phyloP scores from a whole-genome alignment of 352 stramenopile genomes.

The Pythium dissimile region DNA sequence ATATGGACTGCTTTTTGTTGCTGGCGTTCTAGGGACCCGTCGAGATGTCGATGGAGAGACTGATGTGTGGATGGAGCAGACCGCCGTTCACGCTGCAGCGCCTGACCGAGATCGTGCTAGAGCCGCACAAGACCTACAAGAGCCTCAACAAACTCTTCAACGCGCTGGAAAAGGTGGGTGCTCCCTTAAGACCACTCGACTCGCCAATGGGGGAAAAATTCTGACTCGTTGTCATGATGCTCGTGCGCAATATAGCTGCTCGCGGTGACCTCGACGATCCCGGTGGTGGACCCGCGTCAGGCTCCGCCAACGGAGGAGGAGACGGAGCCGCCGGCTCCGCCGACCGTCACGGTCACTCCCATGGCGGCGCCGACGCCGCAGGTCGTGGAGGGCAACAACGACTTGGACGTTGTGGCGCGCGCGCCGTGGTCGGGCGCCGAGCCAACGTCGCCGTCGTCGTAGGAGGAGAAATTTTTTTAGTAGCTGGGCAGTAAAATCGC shows the following conservation, averaged over 20 bases:
- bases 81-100: slow-evolving; percentile 82
- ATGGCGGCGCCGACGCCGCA: slow-evolving; percentile 24
- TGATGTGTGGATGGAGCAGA: slow-evolving; percentile 11
- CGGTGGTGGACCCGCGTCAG: slow-evolving; percentile 49
- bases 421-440: slow-evolving; percentile 42
- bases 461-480: too few relatives aligned
- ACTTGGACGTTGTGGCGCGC: slow-evolving; percentile 37
- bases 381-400: slow-evolving; percentile 18
- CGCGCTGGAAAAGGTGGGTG: slow-evolving; percentile 66
- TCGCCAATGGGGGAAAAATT: too few relatives aligned
- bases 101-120: slow-evolving; percentile 71
- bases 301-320: slow-evolving; percentile 28
- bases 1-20: too few relatives aligned
- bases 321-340: slow-evolving; percentile 18
- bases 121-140: slow-evolving; percentile 69
- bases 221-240: too few relatives aligned
- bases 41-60: neutral
- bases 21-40: too few relatives aligned
- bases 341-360: slow-evolving; percentile 16
- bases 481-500: too few relatives aligned
- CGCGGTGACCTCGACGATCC: slow-evolving; percentile 63
- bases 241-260: slow-evolving; percentile 51
- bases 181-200: neutral
- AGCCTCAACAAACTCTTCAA: slow-evolving; percentile 79
- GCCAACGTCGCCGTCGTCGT: slow-evolving; percentile 3